Evolutionary conservation across 148 eudicot species (phyloP).

Genomic region (Fallopia convolvulus): DNA sequence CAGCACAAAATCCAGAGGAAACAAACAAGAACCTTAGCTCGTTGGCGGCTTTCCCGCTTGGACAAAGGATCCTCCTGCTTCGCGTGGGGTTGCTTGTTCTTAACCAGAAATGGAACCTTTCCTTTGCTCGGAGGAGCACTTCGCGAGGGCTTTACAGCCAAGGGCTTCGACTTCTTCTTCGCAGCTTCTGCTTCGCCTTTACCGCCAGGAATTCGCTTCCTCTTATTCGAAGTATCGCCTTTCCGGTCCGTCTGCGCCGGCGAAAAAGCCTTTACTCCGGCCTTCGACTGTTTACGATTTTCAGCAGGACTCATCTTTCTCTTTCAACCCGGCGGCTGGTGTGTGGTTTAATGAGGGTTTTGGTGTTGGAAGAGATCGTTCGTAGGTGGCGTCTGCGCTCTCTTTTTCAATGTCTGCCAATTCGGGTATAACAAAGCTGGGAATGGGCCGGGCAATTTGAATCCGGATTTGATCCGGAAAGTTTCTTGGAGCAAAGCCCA

Average conservation of each 20-base stretch:
- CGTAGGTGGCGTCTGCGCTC: not conserved
- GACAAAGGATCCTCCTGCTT: conserved; percentile 16
- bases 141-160: conserved; percentile 14
- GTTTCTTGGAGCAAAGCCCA: not conserved
- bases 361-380: conserved; percentile 4
- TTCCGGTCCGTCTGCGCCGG: not conserved
- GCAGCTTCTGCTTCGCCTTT: conserved; percentile 20
- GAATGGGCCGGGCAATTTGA: not conserved
- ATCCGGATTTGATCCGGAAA: not conserved
- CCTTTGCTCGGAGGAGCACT: conserved; percentile 17
- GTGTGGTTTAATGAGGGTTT: conserved; percentile 10
- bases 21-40: conserved; percentile 37
- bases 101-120: conserved; percentile 23
- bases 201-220: conserved; percentile 26
- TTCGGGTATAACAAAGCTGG: not conserved
- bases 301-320: not conserved
- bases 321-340: not conserved
- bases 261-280: not conserved
- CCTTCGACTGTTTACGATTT: not conserved
- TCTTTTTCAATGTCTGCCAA: not conserved
- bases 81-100: not conserved
- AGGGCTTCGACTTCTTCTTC: conserved; percentile 26
- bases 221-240: conserved; percentile 28
- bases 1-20: not conserved
- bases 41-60: conserved; percentile 38